phyloP scores from a whole-genome alignment of 2,329 filamentous ascomycete genomes.

The Neocatenulostroma microsporum region DNA sequence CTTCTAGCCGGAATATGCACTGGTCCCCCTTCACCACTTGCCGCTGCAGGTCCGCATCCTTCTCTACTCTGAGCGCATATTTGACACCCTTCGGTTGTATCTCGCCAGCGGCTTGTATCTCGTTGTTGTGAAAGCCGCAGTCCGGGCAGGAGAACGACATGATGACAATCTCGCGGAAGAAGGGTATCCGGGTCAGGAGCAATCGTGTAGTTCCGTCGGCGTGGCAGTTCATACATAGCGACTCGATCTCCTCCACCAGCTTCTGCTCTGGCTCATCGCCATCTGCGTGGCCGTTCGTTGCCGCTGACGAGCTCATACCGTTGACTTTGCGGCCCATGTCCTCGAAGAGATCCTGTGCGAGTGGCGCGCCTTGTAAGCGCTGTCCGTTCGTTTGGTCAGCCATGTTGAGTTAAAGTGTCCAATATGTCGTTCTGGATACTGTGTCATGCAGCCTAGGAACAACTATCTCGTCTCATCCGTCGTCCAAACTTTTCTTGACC shows the following conservation, averaged over 20 bases:
- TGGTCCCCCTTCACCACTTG: conserved; percentile 90
- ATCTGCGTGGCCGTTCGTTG: conserved; percentile 23
- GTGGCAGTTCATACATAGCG: conserved; percentile 49
- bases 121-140: conserved; percentile 83
- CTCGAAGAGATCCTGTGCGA: conserved; percentile 44
- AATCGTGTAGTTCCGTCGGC: conserved; percentile 67
- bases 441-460: too few relatives aligned
- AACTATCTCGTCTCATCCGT: too few relatives aligned
- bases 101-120: conserved; percentile 84
- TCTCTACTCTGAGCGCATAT: conserved; percentile 73
- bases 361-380: conserved; percentile 14
- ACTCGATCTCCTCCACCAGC: conserved; percentile 48
- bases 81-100: conserved; percentile 83
- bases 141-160: conserved; percentile 94
- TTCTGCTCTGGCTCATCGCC: conserved; percentile 37
- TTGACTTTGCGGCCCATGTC: conserved; percentile 46
- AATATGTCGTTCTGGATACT: too few relatives aligned
- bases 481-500: too few relatives aligned
- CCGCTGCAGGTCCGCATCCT: conserved; percentile 65
- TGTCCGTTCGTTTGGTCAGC: conserved; percentile 10
- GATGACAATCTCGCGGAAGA: conserved; percentile 94
- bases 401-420: too few relatives aligned
- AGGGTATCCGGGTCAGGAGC: conserved; percentile 85
- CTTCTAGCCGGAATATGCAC: conserved; percentile 76
- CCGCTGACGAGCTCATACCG: conserved; percentile 24